Evolutionary conservation across 1,284 basidiomycete genomes (phyloP), one percentile per base, ranked within the genome.

Genomic region (Cryptococcus hybrid): DNA sequence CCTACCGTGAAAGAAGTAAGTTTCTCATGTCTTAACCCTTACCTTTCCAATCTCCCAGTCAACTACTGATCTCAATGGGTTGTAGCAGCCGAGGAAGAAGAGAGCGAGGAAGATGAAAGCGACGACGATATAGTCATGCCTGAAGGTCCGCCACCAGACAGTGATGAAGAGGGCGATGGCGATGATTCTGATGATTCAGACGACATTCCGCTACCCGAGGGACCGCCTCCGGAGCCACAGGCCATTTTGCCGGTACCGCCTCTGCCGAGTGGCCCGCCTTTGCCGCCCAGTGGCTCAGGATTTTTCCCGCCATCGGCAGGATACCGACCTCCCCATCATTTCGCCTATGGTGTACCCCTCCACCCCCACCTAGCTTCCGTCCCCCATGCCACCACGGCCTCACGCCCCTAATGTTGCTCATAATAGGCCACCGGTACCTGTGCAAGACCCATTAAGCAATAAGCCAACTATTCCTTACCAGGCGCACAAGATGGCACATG

Each of bases 81-180:
- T 2, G n/a, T 50, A 59, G 58, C 57, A 13, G 55, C 63, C 1
- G 30, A 30, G 4, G 65, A 61, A 36, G 59, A 52, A 40, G 56
- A 58, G 39, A 64, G 60, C 55, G 62, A 60, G 42, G 64, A 56
- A 12, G 60, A 63, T 15, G 52, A 61, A 30, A 62, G 65, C 59
- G 89, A 91, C 58, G 88, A 90, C 64, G 90, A 92, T 58, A 91
- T 93, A 46, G 84, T 85, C 11, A 87, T 94, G 86, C 92, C 92
- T 7, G 87, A 88, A 54, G 90, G 87, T 0, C 88, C 86, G 43
- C 88, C 88, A 37, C 89, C 89, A 0, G 73, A 68, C 3, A 62
- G 60, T 35, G 47, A 13, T 47, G 50, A 9, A 5, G 61, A 61
- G 4, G 72, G 71, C 42, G 63, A 58, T 24, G 67, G 68, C 15